A percentile compares a stretch with the other conserved stretches of the same genome.
Conservation (phyloP, 305 asterid genomes). For the Fraxinus albicans region DNA sequence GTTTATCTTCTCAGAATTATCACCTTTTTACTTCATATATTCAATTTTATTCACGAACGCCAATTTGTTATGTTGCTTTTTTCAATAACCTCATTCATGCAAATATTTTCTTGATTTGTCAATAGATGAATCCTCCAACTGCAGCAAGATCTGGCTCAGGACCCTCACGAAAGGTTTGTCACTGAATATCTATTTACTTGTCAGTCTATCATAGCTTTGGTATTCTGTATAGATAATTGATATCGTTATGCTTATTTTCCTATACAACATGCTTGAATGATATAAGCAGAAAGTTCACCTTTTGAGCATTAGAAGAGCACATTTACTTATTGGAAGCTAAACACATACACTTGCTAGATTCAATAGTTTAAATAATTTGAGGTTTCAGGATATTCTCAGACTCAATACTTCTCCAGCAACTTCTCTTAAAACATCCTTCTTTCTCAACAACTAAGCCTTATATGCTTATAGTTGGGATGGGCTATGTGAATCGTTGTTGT, state of each 20-base stretch:
- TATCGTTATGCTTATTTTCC: background rate
- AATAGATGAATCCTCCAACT: conserved; percentile 74
- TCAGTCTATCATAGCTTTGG: background rate
- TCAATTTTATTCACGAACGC: conserved; percentile 8
- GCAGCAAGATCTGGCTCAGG: conserved; percentile 84
- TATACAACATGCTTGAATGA: background rate
- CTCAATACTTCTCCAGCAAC: background rate
- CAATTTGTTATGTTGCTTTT: conserved; percentile 1
- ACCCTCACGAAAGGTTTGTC: conserved; percentile 78
- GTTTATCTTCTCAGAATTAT: background rate
- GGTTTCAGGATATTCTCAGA: background rate
- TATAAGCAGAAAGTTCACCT: background rate
- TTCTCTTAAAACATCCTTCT: background rate
- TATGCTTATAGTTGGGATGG: background rate
- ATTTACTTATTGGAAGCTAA: background rate
- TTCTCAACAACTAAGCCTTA: background rate
- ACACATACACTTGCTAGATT: background rate
- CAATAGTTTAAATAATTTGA: background rate
- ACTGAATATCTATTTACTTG: background rate
- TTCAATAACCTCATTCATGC: conserved; percentile 22
- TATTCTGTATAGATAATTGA: background rate
- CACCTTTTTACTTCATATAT: background rate
- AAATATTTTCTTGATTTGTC: conserved; percentile 31
- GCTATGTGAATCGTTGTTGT: background rate
- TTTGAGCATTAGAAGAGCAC: background rate